Conservation (phyloP, 2,329 filamentous ascomycete species). For the Cercospora janseana region DNA sequence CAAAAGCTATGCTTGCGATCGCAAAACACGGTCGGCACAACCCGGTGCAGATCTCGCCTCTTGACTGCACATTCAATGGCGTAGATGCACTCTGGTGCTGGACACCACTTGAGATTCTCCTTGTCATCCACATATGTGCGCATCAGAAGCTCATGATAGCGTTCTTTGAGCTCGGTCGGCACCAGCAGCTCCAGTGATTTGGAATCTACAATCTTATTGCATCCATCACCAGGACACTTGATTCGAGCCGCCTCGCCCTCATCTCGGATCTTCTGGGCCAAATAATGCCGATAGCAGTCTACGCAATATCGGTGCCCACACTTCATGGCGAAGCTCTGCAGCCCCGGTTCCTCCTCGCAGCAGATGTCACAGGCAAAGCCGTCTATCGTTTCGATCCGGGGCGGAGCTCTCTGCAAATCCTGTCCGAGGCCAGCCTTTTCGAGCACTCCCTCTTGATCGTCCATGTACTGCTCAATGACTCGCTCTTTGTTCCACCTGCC, state of each 20-base stretch:
- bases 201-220: conserved; percentile 86
- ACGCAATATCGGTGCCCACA: conserved; percentile 93
- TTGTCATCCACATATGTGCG: conserved; percentile 97
- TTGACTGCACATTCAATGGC: conserved; percentile 87
- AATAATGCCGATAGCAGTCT: conserved; percentile 86
- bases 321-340: conserved; percentile 88
- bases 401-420: conserved; percentile 55
- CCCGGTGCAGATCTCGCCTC: conserved; percentile 75
- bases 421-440: conserved; percentile 80
- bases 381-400: conserved; percentile 66
- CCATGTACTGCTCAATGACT: conserved; percentile 95
- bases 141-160: conserved; percentile 82
- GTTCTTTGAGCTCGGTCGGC: conserved; percentile 54
- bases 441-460: conserved; percentile 72
- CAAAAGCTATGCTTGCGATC: conserved; percentile 84
- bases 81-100: conserved; percentile 93
- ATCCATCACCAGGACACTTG: conserved; percentile 84
- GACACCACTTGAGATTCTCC: conserved; percentile 94
- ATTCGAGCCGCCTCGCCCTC: conserved; percentile 95
- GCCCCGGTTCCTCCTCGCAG: conserved; percentile 76
- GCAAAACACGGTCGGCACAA: conserved; percentile 89
- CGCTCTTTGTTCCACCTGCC: conserved; percentile 96
- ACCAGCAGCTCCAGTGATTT: conserved; percentile 79
- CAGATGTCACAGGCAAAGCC: conserved; percentile 94
- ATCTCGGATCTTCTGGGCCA: conserved; percentile 88